Conservation (phyloP, 257 asterid species). For the Paulownia fortunei region DNA sequence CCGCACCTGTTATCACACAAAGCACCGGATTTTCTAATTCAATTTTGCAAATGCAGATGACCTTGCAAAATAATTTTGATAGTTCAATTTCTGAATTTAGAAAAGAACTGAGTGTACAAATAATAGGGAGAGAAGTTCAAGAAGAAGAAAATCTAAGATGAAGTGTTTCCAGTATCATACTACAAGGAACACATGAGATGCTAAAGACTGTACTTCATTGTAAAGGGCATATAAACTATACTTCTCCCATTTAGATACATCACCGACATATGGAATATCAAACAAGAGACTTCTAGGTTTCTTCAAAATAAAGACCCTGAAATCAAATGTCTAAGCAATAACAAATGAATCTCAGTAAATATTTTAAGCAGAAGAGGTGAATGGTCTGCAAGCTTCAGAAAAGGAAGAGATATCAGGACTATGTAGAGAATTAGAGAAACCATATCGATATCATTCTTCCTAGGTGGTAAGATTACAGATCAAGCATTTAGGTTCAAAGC, state of each 20-base stretch:
- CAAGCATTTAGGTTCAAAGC: not conserved
- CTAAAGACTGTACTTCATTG: not conserved
- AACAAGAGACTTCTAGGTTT: too few species aligned
- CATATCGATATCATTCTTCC: not conserved
- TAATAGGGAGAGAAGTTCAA: not conserved
- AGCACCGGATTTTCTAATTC: conserved; percentile 6
- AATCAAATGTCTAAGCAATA: too few species aligned
- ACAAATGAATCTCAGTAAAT: too few species aligned
- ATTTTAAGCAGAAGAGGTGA: too few species aligned
- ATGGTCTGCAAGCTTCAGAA: too few species aligned
- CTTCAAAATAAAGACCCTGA: too few species aligned
- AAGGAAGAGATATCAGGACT: too few species aligned
- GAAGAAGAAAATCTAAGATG: not conserved
- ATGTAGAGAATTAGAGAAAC: too few species aligned
- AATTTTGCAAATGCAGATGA: not conserved
- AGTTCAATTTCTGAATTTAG: not conserved
- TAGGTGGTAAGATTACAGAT: not conserved
- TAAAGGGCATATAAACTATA: not conserved
- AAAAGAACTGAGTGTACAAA: not conserved
- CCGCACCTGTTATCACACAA: conserved; percentile 64
- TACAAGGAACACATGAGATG: not conserved
- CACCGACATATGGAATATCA: not conserved
- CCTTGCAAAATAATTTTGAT: not conserved
- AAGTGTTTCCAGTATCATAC: not conserved
- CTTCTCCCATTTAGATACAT: not conserved